These are phyloP conservation scores for Wickerhamomyces hampshirensis DNA, from an alignment of 805 yeast genomes.

Conservation along the genomic window DNA sequence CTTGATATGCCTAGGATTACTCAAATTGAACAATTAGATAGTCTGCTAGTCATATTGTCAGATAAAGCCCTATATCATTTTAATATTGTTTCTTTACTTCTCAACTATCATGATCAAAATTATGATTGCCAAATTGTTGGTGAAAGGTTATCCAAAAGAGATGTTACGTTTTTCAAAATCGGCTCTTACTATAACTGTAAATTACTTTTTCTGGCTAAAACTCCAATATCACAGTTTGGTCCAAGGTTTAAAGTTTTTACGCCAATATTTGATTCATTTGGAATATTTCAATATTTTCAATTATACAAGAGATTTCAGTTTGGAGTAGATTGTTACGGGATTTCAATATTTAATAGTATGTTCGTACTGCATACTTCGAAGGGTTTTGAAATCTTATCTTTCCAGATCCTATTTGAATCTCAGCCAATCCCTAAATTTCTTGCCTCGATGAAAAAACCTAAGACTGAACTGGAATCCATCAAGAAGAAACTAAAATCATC, in stretches of 20 bases:
- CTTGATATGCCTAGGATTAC: constrained; percentile 47
- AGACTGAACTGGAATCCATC: constrained; percentile 32
- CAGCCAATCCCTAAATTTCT: constrained; percentile 51
- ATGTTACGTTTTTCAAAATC: constrained; percentile 57
- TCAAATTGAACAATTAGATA: constrained; percentile 56
- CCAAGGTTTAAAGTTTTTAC: constrained; percentile 52
- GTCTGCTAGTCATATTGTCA: constrained; percentile 53
- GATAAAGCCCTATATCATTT: constrained; percentile 57
- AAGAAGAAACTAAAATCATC: constrained; percentile 35
- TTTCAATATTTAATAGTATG: constrained; percentile 60
- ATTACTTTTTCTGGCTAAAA: constrained; percentile 52
- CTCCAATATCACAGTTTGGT: constrained; percentile 35
- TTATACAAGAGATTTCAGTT: constrained; percentile 43
- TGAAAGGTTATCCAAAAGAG: constrained; percentile 43
- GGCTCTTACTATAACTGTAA: constrained; percentile 65
- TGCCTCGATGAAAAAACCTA: constrained; percentile 21
- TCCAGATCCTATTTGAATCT: constrained; percentile 50
- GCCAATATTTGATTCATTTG: constrained; percentile 50
- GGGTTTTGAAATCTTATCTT: constrained; percentile 62
- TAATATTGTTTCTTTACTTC: constrained; percentile 55
- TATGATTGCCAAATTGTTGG: constrained; percentile 38
- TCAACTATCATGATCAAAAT: constrained; percentile 46
- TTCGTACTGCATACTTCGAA: constrained; percentile 62
- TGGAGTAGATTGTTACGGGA: constrained; percentile 52
- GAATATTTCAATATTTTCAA: constrained; percentile 37